A percentile compares a stretch with the other conserved stretches of the same genome.
Evolutionary conservation across 805 yeast species (phyloP).

Genomic region (Schwanniomyces vanrijiae): DNA sequence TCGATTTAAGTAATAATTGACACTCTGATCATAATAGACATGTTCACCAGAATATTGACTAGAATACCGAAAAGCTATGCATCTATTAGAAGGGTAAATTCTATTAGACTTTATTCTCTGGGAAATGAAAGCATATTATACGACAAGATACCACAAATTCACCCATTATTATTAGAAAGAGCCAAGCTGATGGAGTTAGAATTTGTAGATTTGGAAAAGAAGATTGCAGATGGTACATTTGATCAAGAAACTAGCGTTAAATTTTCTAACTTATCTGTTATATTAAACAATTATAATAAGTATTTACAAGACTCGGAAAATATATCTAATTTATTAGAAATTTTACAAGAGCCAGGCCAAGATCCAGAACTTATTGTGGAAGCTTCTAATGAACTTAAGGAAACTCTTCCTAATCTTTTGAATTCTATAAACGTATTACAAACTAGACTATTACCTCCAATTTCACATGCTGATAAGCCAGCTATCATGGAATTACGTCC

Average conservation of each 20-base stretch:
- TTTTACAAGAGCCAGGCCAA: constrained; percentile 23
- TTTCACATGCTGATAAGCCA: constrained; percentile 71
- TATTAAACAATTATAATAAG: constrained; percentile 30
- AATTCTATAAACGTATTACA: constrained; percentile 48
- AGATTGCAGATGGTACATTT: constrained; percentile 28
- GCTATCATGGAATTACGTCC: constrained; percentile 86
- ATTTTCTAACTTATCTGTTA: constrained; percentile 30
- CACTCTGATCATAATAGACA: background rate
- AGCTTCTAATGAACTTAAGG: constrained; percentile 60
- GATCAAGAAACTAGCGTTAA: constrained; percentile 33
- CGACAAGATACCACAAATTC: constrained; percentile 25
- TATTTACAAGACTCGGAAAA: constrained; percentile 27
- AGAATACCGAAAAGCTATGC: background rate
- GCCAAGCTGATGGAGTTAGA: constrained; percentile 33
- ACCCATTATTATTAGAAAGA: constrained; percentile 39
- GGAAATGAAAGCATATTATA: background rate
- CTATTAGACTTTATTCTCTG: background rate
- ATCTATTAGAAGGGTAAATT: background rate
- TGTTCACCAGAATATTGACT: background rate
- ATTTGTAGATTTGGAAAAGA: constrained; percentile 24
- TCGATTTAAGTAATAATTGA: background rate
- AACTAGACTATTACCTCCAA: constrained; percentile 67
- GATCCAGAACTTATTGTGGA: constrained; percentile 49
- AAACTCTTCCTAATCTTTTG: constrained; percentile 45
- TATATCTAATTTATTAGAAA: constrained; percentile 24